Conservation (phyloP, 2,329 filamentous ascomycete species). For the Colletotrichum salicis region DNA sequence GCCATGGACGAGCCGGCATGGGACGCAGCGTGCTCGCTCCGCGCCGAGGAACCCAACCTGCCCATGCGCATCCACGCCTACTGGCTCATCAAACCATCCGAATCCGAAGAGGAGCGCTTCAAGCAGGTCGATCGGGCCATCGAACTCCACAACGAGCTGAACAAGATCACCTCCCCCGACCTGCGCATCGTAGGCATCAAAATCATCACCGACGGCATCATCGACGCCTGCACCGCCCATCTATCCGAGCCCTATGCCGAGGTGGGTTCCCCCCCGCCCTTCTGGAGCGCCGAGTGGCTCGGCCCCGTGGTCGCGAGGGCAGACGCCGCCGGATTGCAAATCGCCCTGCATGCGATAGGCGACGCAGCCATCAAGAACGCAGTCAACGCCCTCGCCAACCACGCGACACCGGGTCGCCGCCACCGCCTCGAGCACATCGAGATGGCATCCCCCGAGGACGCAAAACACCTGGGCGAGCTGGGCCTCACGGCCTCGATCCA, state of each 20-base stretch:
- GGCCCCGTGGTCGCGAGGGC: slow-evolving; percentile 61
- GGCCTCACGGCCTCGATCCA: slow-evolving; percentile 64
- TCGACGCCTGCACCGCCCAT: slow-evolving; percentile 67
- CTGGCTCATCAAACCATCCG: slow-evolving; percentile 65
- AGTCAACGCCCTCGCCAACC: slow-evolving; percentile 57
- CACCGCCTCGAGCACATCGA: slow-evolving; percentile 70
- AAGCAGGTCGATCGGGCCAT: slow-evolving; percentile 62
- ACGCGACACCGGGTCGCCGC: slow-evolving; percentile 51
- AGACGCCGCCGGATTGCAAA: slow-evolving; percentile 59
- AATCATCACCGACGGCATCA: slow-evolving; percentile 66
- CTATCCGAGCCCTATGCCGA: slow-evolving; percentile 64
- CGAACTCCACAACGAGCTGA: slow-evolving; percentile 51
- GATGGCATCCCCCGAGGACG: slow-evolving; percentile 60
- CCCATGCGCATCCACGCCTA: slow-evolving; percentile 64
- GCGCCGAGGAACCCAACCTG: slow-evolving; percentile 46
- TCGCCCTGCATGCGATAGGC: slow-evolving; percentile 68
- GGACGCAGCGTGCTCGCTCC: slow-evolving; percentile 60
- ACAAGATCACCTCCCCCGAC: slow-evolving; percentile 47
- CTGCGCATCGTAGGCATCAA: slow-evolving; percentile 66
- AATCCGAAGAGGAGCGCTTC: slow-evolving; percentile 52
- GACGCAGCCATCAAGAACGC: slow-evolving; percentile 63
- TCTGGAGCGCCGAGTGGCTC: slow-evolving; percentile 62
- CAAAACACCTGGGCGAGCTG: slow-evolving; percentile 58
- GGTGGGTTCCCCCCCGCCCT: slow-evolving; percentile 53
- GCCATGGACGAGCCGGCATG: slow-evolving; percentile 69